phyloP scores from a whole-genome alignment of 2,329 filamentous ascomycete genomes.

The Colletotrichum acutatum region DNA sequence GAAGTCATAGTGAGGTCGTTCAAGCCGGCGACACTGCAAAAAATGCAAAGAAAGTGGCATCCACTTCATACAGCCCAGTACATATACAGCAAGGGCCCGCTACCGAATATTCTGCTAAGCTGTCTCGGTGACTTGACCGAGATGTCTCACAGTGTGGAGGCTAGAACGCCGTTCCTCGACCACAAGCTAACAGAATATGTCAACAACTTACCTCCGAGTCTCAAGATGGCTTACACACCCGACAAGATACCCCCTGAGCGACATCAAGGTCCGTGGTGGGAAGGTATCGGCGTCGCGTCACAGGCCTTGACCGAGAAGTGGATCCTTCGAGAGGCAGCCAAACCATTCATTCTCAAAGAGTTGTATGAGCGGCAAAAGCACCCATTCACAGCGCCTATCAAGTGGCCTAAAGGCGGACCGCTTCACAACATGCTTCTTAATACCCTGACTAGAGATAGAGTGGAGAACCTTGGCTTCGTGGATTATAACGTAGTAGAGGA shows the following conservation, averaged over 20 bases:
- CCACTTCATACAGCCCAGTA: conserved; percentile 42
- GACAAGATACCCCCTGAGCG: conserved; percentile 15
- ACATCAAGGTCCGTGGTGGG: conserved; percentile 20
- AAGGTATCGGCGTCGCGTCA: conserved; percentile 8
- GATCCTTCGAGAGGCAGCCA: conserved; percentile 56
- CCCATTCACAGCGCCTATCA: conserved; percentile 57
- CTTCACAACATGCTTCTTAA: conserved; percentile 48
- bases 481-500: conserved; percentile 48
- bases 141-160: conserved; percentile 49
- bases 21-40: conserved; percentile 29
- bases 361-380: conserved; percentile 60
- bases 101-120: conserved; percentile 42
- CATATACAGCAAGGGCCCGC: conserved; percentile 37
- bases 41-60: conserved; percentile 43
- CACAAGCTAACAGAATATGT: conserved; percentile 44
- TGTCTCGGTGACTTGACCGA: conserved; percentile 47
- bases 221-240: conserved; percentile 15
- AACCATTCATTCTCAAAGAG: conserved; percentile 54
- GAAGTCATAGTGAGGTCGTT: conserved; percentile 10
- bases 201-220: conserved; percentile 23
- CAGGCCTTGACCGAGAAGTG: conserved; percentile 56
- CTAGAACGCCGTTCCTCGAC: conserved; percentile 47
- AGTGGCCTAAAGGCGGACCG: conserved; percentile 53
- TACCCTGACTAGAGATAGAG: conserved; percentile 47
- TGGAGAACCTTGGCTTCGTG: conserved; percentile 52